Percentiles rank a stretch among this genome's conserved stretches.
Conservation (phyloP, 2,329 filamentous ascomycete species). For the Pestalotiopsis sp. region DNA sequence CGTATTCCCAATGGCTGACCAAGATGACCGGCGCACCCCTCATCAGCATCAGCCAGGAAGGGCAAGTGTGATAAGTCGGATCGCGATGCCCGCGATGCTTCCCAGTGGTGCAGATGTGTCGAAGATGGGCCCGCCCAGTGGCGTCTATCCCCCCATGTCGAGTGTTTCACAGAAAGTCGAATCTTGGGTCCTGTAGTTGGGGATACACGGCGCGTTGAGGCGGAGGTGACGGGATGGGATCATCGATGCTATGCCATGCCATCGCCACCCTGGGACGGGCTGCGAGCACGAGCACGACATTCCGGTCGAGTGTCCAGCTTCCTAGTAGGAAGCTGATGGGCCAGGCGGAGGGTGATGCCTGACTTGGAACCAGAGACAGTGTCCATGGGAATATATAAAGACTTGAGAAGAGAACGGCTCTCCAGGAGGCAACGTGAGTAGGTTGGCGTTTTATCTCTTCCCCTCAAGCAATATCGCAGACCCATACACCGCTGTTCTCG, state of each 20-base stretch:
- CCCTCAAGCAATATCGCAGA: background rate
- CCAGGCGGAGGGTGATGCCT: background rate
- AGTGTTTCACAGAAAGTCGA: background rate
- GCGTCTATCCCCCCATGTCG: background rate
- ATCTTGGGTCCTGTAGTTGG: background rate
- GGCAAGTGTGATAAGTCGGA: slow-evolving; percentile 9
- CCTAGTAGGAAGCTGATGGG: background rate
- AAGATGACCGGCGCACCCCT: background rate
- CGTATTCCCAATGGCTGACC: background rate
- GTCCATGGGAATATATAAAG: background rate
- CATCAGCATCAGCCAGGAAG: slow-evolving; percentile 5
- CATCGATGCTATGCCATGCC: background rate
- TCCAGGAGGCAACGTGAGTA: background rate
- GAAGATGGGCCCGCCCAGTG: background rate
- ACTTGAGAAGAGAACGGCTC: background rate
- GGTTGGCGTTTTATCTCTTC: background rate
- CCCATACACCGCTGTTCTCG: background rate
- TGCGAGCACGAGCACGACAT: slow-evolving; percentile 2
- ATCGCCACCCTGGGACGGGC: background rate
- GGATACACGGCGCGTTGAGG: background rate
- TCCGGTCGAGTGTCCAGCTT: slow-evolving; percentile 2
- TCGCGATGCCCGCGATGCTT: background rate
- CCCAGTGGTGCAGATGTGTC: background rate
- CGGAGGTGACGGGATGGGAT: background rate
- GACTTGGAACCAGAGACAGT: background rate